These are phyloP conservation scores for Lactifluus piperatus DNA, from an alignment of 768 basidiomycete genomes.

Conservation along the genomic window DNA sequence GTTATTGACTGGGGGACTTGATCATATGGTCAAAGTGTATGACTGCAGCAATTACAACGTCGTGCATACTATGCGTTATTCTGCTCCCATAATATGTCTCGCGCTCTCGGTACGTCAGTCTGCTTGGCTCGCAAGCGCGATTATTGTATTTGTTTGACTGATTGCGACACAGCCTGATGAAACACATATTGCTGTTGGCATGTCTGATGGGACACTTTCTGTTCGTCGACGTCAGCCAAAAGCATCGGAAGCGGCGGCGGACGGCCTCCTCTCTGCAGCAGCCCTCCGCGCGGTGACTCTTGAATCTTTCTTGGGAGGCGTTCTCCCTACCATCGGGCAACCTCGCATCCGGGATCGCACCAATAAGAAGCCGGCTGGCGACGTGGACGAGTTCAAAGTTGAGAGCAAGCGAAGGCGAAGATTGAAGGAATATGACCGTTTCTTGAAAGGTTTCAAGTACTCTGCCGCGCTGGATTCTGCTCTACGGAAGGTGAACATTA, in stretches of 20 bases:
- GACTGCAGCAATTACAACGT: conserved; percentile 92
- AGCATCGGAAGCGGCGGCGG: conserved; percentile 41
- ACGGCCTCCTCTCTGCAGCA: conserved; percentile 29
- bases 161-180: conserved; percentile 68
- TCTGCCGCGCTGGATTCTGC: conserved; percentile 91
- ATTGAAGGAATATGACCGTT: conserved; percentile 80
- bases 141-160: conserved; percentile 9
- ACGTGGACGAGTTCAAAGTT: conserved; percentile 69
- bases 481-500: conserved; percentile 56
- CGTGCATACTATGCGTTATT: conserved; percentile 97
- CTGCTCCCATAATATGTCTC: conserved; percentile 82
- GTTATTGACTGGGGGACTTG: conserved; percentile 82
- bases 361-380: conserved; percentile 43
- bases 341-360: conserved; percentile 42
- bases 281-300: conserved; percentile 48
- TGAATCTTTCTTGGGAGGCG: conserved; percentile 55
- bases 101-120: conserved; percentile 72
- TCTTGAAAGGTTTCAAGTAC: conserved; percentile 90
- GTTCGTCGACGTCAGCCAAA: conserved; percentile 82
- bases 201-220: conserved; percentile 98
- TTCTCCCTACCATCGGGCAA: conserved; percentile 47
- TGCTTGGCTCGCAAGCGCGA: not conserved
- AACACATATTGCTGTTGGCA: conserved; percentile 93
- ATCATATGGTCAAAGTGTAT: conserved; percentile 99
- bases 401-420: conserved; percentile 62